Conservation (phyloP, 352 stramenopile genomes). For the Phytophthora ramorum region DNA sequence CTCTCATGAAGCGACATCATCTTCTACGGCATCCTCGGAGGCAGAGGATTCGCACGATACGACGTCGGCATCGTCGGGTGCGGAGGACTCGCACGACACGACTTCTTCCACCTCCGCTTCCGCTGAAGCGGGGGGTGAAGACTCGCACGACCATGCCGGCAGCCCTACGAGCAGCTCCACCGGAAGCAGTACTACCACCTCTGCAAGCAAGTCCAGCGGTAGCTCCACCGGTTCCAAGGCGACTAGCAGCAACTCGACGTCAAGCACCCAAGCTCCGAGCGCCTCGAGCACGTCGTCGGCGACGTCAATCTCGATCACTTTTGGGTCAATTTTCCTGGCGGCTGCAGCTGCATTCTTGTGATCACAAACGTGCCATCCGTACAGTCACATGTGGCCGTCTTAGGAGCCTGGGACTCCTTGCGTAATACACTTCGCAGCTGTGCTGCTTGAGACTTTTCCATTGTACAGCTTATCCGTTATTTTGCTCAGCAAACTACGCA, state of each 20-base stretch:
- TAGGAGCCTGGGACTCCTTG: background rate
- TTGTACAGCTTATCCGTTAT: background rate
- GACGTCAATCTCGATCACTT: constrained; percentile 5
- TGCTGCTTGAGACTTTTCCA: background rate
- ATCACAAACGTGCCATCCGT: constrained; percentile 13
- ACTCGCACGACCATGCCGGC: constrained; percentile 6
- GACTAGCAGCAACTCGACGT: constrained; percentile 18
- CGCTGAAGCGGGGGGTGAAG: constrained; percentile 5
- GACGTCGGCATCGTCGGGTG: constrained; percentile 3
- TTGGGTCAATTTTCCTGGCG: constrained; percentile 17
- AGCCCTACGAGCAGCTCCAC: constrained; percentile 4
- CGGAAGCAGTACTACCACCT: background rate
- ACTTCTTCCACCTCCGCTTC: constrained; percentile 9
- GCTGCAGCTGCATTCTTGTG: constrained; percentile 15
- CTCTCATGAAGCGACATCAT: constrained; percentile 13
- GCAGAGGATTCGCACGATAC: constrained; percentile 15
- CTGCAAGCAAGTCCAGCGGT: background rate
- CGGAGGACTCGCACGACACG: constrained; percentile 7
- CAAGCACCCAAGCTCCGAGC: constrained; percentile 8
- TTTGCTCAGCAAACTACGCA: background rate
- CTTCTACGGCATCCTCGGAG: constrained; percentile 1
- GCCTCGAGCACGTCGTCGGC: constrained; percentile 13
- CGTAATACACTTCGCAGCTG: background rate
- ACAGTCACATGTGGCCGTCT: constrained; percentile 5
- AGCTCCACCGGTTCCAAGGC: background rate